These are phyloP conservation scores for Trichoderma aggressivum DNA, from an alignment of 2,329 filamentous ascomycete species.

Conservation along the genomic window DNA sequence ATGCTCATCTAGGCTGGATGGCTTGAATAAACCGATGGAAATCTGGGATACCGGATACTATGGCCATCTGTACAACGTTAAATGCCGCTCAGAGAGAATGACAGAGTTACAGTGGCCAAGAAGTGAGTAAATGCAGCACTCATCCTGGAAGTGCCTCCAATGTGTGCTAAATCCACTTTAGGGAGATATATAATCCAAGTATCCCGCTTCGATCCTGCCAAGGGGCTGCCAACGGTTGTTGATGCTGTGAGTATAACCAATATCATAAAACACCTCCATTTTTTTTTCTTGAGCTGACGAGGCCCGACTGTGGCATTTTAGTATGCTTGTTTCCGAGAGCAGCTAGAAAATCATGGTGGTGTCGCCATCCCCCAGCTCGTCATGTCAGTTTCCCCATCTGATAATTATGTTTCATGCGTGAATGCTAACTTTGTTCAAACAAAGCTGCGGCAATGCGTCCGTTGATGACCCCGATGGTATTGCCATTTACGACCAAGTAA, in stretches of 20 bases:
- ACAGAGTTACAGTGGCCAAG: conserved; percentile 56
- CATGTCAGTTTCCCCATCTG: conserved; percentile 42
- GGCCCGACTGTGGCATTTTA: background rate
- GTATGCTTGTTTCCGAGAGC: conserved; percentile 68
- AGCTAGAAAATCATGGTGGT: conserved; percentile 51
- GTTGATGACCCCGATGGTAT: conserved; percentile 77
- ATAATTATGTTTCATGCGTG: background rate
- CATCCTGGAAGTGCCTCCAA: background rate
- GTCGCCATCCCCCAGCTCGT: conserved; percentile 63
- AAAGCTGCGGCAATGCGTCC: conserved; percentile 67
- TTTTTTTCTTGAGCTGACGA: background rate
- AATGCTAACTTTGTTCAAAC: background rate
- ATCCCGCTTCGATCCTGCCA: conserved; percentile 78
- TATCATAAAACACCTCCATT: background rate
- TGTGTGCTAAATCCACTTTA: conserved; percentile 3
- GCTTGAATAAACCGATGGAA: conserved; percentile 71
- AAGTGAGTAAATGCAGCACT: conserved; percentile 32
- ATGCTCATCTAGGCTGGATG: conserved; percentile 54
- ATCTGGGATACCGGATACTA: conserved; percentile 72
- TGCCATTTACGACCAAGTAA: conserved; percentile 67
- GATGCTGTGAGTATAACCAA: conserved; percentile 42
- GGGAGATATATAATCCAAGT: conserved; percentile 76
- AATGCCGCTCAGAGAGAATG: conserved; percentile 58
- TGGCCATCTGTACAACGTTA: conserved; percentile 65
- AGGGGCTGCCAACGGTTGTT: conserved; percentile 75